Base-by-base conservation (phyloP, 768 basidiomycete genomes). In the Exidia glandulosa region DNA sequence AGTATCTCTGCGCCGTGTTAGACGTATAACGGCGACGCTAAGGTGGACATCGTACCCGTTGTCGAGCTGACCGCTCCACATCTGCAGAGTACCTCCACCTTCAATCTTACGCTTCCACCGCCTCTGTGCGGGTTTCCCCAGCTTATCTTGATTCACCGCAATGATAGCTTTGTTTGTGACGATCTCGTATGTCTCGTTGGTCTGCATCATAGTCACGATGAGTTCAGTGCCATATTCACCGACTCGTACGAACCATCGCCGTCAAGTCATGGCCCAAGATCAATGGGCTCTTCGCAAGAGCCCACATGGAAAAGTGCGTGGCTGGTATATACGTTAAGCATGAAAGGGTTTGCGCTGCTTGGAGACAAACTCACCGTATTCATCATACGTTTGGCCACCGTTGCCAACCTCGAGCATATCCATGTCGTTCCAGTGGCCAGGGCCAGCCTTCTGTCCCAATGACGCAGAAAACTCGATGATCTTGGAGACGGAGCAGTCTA, bases 371-470 rank as follows among this genome's bases (percentile, higher is more conserved):
- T 1, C 34, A 73, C 73, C 68, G 57, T 77, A 75, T 69, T 77
- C 74, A 52, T 76, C 73, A 54, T 67, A 69, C 1, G 68, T 68
- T 73, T 75, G 74, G n/a, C 73, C 74, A 2, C 66, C 66, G 47
- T 67, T 73, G 9, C 74, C 72, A 10, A 73, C 64, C 64, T 81
- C 78, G 33, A 83, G 72, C 71, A 81, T 68, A 65, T 82, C 81
- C 25, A 82, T 70, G 65, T 83, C 81, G 62, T 79, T 78, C 74
- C 73, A 78, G 32, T 68, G 72, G 23, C 77, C 80, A 1, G 71
- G 77, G 34, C 73, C 72, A 27, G 80, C 76, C 30, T 54, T 54
- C 50, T 54, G 50, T 6, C 50, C 50, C 12, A 54, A 25, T 25
- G 50, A 12, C 6, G 50, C 50, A 25, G 50, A 27, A 27, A 54